Percentiles rank a stretch among this genome's conserved stretches.
Conservation (phyloP, 139 green algal species). For the Spirogloea muscicola region DNA sequence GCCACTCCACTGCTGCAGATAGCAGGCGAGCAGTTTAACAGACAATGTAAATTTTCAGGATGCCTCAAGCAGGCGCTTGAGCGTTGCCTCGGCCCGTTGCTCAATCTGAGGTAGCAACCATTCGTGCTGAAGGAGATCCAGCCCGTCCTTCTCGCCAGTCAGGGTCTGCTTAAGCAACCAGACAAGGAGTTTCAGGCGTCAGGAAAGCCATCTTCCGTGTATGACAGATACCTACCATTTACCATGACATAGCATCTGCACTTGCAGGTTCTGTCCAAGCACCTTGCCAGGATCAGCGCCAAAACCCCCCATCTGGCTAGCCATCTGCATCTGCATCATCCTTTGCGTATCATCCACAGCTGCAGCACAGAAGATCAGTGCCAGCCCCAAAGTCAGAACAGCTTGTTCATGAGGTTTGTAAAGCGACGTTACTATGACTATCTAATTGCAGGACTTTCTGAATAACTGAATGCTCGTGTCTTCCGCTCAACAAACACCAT, state of each 20-base stretch:
- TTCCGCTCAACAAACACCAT: background rate
- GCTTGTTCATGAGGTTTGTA: too few species aligned
- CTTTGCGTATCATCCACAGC: conserved; percentile 39
- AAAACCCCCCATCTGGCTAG: conserved; percentile 21
- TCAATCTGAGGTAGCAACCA: conserved; percentile 37
- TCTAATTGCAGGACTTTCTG: too few species aligned
- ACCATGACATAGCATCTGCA: background rate
- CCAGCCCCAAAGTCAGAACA: too few species aligned
- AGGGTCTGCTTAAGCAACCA: conserved; percentile 24
- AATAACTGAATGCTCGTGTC: background rate
- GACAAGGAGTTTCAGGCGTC: background rate
- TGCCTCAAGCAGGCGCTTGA: background rate
- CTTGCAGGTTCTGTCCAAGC: background rate
- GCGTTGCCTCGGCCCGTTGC: conserved; percentile 8
- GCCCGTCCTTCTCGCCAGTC: conserved; percentile 44
- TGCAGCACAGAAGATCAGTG: conserved; percentile 29
- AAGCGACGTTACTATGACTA: too few species aligned
- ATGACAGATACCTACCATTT: background rate
- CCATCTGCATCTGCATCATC: conserved; percentile 23
- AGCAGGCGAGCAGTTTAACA: too few species aligned
- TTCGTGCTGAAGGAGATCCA: conserved; percentile 47
- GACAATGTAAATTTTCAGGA: too few species aligned
- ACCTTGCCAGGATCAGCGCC: conserved; percentile 17
- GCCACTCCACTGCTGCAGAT: too few species aligned
- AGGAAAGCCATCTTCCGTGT: background rate